phyloP scores from a whole-genome alignment of 768 basidiomycete species.

The Boletus pseudo-olivaceus region DNA sequence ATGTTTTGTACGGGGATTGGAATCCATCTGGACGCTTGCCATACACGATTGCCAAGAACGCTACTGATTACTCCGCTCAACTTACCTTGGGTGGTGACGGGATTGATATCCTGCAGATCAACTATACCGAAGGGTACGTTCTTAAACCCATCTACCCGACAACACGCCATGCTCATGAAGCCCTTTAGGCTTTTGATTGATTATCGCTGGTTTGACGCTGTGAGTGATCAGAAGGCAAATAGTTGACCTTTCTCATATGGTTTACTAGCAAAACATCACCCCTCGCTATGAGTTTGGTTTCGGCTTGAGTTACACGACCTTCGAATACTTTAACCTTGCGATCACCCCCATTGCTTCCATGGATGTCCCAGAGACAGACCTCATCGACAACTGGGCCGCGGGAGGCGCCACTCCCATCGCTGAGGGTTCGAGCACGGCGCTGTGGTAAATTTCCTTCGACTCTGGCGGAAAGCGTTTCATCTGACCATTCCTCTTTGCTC shows the following conservation, averaged over 20 bases:
- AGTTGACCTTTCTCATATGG: not conserved
- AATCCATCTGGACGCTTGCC: slow-evolving; percentile 75
- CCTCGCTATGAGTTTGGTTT: slow-evolving; percentile 90
- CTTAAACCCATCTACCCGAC: not conserved
- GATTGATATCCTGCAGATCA: slow-evolving; percentile 41
- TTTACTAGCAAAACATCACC: slow-evolving; percentile 54
- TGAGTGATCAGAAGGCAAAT: slow-evolving; percentile 32
- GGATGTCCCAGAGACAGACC: slow-evolving; percentile 31
- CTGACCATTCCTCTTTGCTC: not conserved
- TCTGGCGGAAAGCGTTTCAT: not conserved
- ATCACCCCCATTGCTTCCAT: slow-evolving; percentile 40
- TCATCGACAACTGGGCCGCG: slow-evolving; percentile 52
- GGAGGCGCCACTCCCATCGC: slow-evolving; percentile 53
- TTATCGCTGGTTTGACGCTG: slow-evolving; percentile 68
- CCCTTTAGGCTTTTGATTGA: slow-evolving; percentile 55
- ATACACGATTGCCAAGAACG: slow-evolving; percentile 65
- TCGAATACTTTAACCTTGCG: slow-evolving; percentile 61
- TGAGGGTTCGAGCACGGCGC: slow-evolving; percentile 57
- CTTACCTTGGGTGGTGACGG: slow-evolving; percentile 25
- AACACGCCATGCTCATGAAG: not conserved
- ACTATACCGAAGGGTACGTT: slow-evolving; percentile 54
- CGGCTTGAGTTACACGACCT: slow-evolving; percentile 83
- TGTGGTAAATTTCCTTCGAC: slow-evolving; percentile 44
- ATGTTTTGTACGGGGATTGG: slow-evolving; percentile 71
- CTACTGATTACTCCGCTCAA: slow-evolving; percentile 49